phyloP scores from a whole-genome alignment of 805 yeast species.

The Candida sonorensis region DNA sequence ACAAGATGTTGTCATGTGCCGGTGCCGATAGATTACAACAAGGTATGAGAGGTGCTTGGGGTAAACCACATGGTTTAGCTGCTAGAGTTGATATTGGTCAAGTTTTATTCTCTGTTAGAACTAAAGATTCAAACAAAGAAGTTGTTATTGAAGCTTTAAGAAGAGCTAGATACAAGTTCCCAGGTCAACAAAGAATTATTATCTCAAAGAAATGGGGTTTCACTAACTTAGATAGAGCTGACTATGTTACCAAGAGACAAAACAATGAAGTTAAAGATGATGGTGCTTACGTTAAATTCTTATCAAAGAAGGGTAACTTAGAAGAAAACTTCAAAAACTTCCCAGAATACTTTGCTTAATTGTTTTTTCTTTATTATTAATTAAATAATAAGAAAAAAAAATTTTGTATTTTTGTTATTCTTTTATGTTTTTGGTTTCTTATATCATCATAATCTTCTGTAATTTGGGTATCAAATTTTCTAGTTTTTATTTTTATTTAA shows the following conservation, averaged over 20 bases:
- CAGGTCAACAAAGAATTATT: constrained; percentile 99
- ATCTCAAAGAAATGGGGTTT: constrained; percentile 99
- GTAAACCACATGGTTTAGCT: constrained; percentile 99
- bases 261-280: constrained; percentile 99
- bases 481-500: no score
- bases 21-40: constrained; percentile 99
- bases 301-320: constrained; percentile 92
- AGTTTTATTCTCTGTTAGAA: constrained; percentile 95
- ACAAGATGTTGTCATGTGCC: constrained; percentile 99
- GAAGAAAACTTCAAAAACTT: constrained; percentile 85
- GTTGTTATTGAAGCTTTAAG: constrained; percentile 98
- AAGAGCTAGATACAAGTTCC: constrained; percentile 99
- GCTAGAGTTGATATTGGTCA: constrained; percentile 99
- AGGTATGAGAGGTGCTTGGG: constrained; percentile 99
- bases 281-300: constrained; percentile 99
- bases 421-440: background rate
- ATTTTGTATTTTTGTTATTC: background rate
- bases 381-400: background rate
- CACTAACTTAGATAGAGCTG: constrained; percentile 98
- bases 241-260: constrained; percentile 88
- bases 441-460: no score
- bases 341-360: constrained; percentile 70
- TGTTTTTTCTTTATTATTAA: constrained; percentile 1
- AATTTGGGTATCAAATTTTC: no score
- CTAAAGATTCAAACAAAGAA: constrained; percentile 96